phyloP scores from a whole-genome alignment of 2,329 filamentous ascomycete genomes.

The Huntiella decipiens region DNA sequence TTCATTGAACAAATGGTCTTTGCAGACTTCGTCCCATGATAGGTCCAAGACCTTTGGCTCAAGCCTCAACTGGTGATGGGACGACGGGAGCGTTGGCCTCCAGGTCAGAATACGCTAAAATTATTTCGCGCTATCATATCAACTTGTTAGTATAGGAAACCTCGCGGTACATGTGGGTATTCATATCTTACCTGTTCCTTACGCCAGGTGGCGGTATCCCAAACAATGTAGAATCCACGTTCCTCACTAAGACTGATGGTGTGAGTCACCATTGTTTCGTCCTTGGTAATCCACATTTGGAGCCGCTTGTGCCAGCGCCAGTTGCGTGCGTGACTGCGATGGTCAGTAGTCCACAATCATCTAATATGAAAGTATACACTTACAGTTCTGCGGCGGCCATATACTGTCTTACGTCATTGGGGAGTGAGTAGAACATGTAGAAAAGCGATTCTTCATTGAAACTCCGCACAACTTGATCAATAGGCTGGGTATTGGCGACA shows the following conservation, averaged over 20 bases:
- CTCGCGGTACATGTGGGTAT: no score
- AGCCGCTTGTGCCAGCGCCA: slow-evolving; percentile 53
- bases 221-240: slow-evolving; percentile 47
- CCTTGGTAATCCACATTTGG: slow-evolving; percentile 48
- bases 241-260: slow-evolving; percentile 35
- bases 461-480: slow-evolving; percentile 45
- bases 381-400: slow-evolving; percentile 45
- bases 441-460: slow-evolving; percentile 52
- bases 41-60: no score
- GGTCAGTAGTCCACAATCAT: background rate
- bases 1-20: no score
- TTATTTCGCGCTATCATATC: slow-evolving; percentile 36
- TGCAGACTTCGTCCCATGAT: no score
- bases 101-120: slow-evolving; percentile 41
- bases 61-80: background rate
- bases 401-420: slow-evolving; percentile 42
- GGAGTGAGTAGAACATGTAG: slow-evolving; percentile 51
- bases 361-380: slow-evolving; percentile 15
- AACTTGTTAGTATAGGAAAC: slow-evolving; percentile 1
- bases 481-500: slow-evolving; percentile 45
- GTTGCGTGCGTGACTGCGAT: slow-evolving; percentile 34
- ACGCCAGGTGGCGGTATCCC: slow-evolving; percentile 42
- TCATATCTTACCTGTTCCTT: slow-evolving; percentile 37
- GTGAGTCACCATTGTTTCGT: slow-evolving; percentile 45
- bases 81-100: slow-evolving; percentile 24